Base-by-base conservation (phyloP, 306 rosid species). In the Mucuna pruriens region DNA sequence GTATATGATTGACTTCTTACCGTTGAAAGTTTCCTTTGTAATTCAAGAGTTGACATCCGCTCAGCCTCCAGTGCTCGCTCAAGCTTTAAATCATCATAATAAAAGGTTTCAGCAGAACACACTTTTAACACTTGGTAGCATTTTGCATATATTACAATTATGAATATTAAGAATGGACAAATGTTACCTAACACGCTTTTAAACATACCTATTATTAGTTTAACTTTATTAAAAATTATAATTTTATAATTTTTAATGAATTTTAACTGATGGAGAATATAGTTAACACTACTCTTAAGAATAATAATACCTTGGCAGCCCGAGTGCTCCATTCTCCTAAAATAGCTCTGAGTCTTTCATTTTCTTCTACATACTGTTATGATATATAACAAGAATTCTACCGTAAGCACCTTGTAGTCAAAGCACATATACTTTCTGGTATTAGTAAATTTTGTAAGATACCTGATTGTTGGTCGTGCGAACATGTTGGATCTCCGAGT, bases 281-380 rank as follows among this genome's bases (percentile, higher is more conserved):
- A n/a, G n/a, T n/a, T n/a, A n/a, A n/a, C n/a, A n/a, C n/a, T n/a
- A n/a, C n/a, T n/a, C n/a, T n/a, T n/a, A n/a, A n/a, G n/a, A n/a
- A n/a, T n/a, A n/a, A n/a, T 51, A 66, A 75, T 90, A 96, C 99
- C 98, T 93, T 96, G n/a, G 99, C 98, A 17, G 99, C 97, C 29
- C 97, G 87, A 39, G 93, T 86, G 85, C 99, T 93, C 98, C 99
- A 96, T 84, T 96, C 99, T 74, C 94, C 97, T 78, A 96, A 85
- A 79, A 96, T 96, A 57, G 98, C 98, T 85, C 99, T 86, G 11
- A 93, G 85, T 79, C 99, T 90, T 83, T 96, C 99, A 51, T 96
- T 96, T 86, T 96, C 99, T 85, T 93, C 98, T n/a, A 96, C 97
- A 54, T 96, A 93, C 98, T 93, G 92, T 80, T 1, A 71, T 26